A percentile compares a stretch with the other conserved stretches of the same genome.
These are phyloP conservation scores for Populus hybrid DNA, from an alignment of 441 rosid species.

Conservation along the genomic window DNA sequence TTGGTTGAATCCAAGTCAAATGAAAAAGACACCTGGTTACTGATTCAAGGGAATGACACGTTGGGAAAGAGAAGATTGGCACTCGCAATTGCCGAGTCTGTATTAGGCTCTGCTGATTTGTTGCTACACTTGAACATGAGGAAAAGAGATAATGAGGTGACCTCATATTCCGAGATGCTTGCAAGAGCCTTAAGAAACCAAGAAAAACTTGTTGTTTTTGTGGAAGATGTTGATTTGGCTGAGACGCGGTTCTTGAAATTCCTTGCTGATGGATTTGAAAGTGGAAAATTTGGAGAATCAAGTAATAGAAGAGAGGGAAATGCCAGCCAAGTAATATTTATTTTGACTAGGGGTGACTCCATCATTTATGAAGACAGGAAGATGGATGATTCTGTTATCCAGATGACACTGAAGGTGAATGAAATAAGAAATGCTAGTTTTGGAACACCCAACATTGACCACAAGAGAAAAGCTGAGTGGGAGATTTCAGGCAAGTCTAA, in stretches of 20 bases:
- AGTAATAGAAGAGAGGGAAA: slow-evolving; percentile 20
- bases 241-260: slow-evolving; percentile 47
- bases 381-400: slow-evolving; percentile 37
- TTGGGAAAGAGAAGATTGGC: slow-evolving; percentile 75
- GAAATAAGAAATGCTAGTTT: slow-evolving; percentile 17
- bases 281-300: slow-evolving; percentile 34
- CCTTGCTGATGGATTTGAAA: slow-evolving; percentile 48
- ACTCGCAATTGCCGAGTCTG: slow-evolving; percentile 50
- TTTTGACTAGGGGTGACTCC: slow-evolving; percentile 49
- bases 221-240: slow-evolving; percentile 64
- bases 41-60: slow-evolving; percentile 65
- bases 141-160: slow-evolving; percentile 28
- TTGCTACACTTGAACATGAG: slow-evolving; percentile 47
- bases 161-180: slow-evolving; percentile 33
- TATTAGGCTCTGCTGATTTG: slow-evolving; percentile 49
- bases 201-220: slow-evolving; percentile 46
- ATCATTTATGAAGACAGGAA: slow-evolving; percentile 18
- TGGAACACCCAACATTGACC: slow-evolving; percentile 5
- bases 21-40: slow-evolving; percentile 50
- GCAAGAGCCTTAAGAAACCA: slow-evolving; percentile 24
- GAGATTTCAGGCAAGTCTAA: slow-evolving; percentile 37
- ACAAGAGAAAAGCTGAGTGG: slow-evolving; percentile 59
- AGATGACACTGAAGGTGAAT: slow-evolving; percentile 51
- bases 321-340: slow-evolving; percentile 40
- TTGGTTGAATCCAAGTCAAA: slow-evolving; percentile 34